Percentiles rank a stretch among this genome's conserved stretches.
These are phyloP conservation scores for Pyropia yezoensis DNA, from an alignment of 23 red algal genomes.

Conservation along the genomic window DNA sequence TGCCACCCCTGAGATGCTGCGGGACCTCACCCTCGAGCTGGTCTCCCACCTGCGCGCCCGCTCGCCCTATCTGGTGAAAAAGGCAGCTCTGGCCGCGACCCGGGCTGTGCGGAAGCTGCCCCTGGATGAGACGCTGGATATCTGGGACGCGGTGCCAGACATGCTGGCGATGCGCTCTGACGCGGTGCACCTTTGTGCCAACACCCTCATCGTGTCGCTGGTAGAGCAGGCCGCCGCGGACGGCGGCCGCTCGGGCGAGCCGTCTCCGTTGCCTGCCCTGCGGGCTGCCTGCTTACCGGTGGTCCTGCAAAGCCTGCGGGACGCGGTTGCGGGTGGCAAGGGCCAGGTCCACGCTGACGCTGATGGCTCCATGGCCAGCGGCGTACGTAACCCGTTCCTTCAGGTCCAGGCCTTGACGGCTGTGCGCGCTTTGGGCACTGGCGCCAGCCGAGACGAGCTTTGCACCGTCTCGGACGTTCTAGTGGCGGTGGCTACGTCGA, in stretches of 20 bases:
- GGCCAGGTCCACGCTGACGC: neutral
- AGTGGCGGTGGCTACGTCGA: slow-evolving; percentile 43
- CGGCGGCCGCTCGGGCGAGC: neutral
- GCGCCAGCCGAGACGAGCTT: slow-evolving; percentile 2
- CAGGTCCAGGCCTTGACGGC: slow-evolving; percentile 42
- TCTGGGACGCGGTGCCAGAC: slow-evolving; percentile 25
- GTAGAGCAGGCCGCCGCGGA: slow-evolving; percentile 27
- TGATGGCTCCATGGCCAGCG: slow-evolving; percentile 16
- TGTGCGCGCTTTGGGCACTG: slow-evolving; percentile 25
- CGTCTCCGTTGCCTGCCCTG: neutral
- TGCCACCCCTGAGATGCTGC: slow-evolving; percentile 76
- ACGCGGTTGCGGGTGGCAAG: slow-evolving; percentile 7
- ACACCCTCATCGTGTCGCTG: slow-evolving; percentile 27
- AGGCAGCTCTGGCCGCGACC: slow-evolving; percentile 79
- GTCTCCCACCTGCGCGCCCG: slow-evolving; percentile 37
- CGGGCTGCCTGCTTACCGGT: neutral
- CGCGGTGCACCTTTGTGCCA: slow-evolving; percentile 29
- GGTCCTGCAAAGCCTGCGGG: slow-evolving; percentile 6
- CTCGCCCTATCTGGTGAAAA: slow-evolving; percentile 71
- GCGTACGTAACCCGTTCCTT: slow-evolving; percentile 62
- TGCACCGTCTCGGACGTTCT: slow-evolving; percentile 41
- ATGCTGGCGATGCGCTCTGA: slow-evolving; percentile 23
- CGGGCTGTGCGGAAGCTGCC: slow-evolving; percentile 69
- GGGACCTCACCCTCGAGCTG: slow-evolving; percentile 84
- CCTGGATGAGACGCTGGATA: slow-evolving; percentile 42